Base-by-base conservation (phyloP, 495 filamentous ascomycete genomes). In the Aspergillus panamensis region DNA sequence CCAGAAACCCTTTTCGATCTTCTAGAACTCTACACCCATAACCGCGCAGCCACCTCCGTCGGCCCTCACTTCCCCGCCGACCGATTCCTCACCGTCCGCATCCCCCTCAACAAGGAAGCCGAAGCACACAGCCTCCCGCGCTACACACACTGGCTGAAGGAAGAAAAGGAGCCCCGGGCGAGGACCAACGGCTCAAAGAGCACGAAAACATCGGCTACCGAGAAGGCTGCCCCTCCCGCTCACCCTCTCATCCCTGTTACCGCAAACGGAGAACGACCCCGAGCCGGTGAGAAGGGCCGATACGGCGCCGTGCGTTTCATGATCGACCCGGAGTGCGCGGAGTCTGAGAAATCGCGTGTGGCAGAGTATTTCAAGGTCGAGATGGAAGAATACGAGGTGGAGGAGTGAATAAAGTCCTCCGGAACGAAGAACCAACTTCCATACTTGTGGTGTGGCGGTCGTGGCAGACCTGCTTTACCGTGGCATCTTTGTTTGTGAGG, bases 261-360 rank as follows among this genome's bases (percentile, higher is more conserved):
- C 33, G 71, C 79, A 4, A 75, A 65, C 40, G 80, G 77, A 20
- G 78, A 80, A 12, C 75, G 78, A 19, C 67, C 70, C n/a, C 67
- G 69, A 14, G 63, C 72, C 19, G 72, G 77, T 17, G 82, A 86
- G 50, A 71, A 80, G 49, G 82, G 82, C 45, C 79, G 83, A 31
- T 86, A 91, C 20, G 88, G 87, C 8, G 96, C 95, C 1, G 81
- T 94, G 30, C 86, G 94, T 12, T 98, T 96, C 66, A 91, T 96
- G 77, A 84, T 97, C 30, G 90, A 97, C 65, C 82, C 87, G 12
- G 85, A 82, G 44, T 80, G 88, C 51, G 93, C 91, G 12, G 80
- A 79, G 37, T 78, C 76, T 17, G 94, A 98, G 74, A 82, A 83
- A 62, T 74, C 78, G 14, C 72, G 79, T 8, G 88, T 94, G 10